Conservation (phyloP, 2,329 filamentous ascomycete species). For the Hypomyces rosellus region DNA sequence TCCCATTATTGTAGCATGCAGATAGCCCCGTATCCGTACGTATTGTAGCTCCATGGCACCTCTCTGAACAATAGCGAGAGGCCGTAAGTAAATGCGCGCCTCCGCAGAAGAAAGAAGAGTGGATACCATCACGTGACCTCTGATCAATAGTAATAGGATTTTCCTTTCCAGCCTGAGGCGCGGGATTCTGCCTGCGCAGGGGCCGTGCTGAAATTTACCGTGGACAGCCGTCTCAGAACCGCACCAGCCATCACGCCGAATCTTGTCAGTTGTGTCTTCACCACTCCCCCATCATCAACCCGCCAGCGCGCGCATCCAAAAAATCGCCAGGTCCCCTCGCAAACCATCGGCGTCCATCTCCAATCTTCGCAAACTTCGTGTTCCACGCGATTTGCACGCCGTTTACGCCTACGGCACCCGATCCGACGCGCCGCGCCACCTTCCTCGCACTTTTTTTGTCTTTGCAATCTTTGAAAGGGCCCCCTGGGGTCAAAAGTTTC, state of each 20-base stretch:
- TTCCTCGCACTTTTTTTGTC: constrained; percentile 35
- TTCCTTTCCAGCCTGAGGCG: constrained; percentile 18
- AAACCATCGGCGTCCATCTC: constrained; percentile 54
- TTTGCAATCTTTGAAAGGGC: constrained; percentile 12
- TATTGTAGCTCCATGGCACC: background rate
- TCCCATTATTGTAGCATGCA: too few relatives aligned
- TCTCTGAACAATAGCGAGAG: background rate
- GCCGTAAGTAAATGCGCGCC: background rate
- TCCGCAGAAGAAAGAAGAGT: background rate
- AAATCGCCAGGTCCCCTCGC: constrained; percentile 54
- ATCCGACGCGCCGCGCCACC: constrained; percentile 35
- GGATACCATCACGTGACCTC: constrained; percentile 3
- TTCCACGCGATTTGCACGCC: constrained; percentile 48
- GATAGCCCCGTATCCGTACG: too few relatives aligned
- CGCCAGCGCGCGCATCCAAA: constrained; percentile 54
- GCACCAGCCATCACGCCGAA: constrained; percentile 44
- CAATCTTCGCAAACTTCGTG: constrained; percentile 45
- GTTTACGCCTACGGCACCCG: constrained; percentile 34
- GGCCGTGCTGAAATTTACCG: constrained; percentile 41
- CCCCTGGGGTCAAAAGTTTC: constrained; percentile 9
- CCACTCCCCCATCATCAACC: constrained; percentile 45
- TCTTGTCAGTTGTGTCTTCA: constrained; percentile 47
- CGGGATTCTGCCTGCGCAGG: constrained; percentile 22
- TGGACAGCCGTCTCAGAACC: constrained; percentile 29
- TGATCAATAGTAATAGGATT: constrained; percentile 2